These are phyloP conservation scores for Syzygium aqueum DNA, from an alignment of 345 rosid genomes.

Conservation along the genomic window DNA sequence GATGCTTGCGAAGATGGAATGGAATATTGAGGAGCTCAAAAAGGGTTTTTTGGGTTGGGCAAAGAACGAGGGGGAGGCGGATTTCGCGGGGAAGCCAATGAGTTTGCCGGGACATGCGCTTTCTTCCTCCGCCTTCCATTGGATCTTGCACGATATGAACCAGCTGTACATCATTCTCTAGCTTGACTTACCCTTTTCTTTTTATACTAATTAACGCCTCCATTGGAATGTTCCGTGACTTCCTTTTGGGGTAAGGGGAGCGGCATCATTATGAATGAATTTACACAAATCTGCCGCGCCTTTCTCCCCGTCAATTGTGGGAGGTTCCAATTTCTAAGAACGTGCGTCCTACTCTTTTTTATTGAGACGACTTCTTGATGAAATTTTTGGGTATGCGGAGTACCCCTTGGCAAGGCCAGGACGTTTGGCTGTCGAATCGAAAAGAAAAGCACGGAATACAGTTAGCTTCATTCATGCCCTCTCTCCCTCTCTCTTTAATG, in stretches of 20 bases:
- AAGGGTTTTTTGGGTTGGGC: background rate
- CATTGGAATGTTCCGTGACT: background rate
- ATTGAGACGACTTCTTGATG: background rate
- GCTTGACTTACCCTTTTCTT: background rate
- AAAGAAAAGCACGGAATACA: background rate
- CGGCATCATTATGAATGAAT: background rate
- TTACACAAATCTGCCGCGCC: background rate
- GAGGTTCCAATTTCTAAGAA: background rate
- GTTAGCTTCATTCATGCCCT: background rate
- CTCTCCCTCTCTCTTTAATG: background rate
- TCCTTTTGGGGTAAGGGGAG: background rate
- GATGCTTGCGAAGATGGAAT: background rate
- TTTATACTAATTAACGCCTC: background rate
- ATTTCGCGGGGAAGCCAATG: background rate
- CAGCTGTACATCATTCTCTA: background rate
- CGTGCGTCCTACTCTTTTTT: background rate
- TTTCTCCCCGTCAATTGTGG: background rate
- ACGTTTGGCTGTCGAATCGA: background rate
- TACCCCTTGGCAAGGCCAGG: background rate
- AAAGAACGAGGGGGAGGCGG: background rate
- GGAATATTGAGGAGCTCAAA: background rate
- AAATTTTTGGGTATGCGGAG: background rate
- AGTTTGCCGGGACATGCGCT: background rate
- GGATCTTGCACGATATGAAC: background rate
- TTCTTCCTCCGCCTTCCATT: background rate